Base-by-base conservation (phyloP, 306 rosid genomes). In the Vicia faba region DNA sequence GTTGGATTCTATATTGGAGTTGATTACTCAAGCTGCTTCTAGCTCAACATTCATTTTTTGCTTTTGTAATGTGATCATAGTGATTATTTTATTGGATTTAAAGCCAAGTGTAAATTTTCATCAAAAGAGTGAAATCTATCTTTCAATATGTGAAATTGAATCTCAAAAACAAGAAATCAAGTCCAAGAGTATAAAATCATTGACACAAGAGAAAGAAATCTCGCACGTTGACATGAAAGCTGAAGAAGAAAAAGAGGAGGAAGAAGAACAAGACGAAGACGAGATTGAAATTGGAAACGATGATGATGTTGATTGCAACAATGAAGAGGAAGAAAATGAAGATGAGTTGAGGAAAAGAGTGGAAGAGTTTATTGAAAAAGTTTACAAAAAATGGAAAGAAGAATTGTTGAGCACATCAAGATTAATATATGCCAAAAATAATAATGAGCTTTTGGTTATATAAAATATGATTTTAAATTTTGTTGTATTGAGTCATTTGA, bases 341-440 rank as follows among this genome's bases (percentile, higher is more conserved):
- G 81, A 87, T 74, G 91, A 85, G 59, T 71, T 87, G 64, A 87
- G 76, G 75, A 81, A 67, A 79, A 78, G 85, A 80, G 91, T 68
- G 38, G 96, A 89, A 75, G 95, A 85, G 15, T 89, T 89, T 18
- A 89, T 89, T 35, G 76, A 89, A 69, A 89, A 82, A 44, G 88
- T 85, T 50, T 85, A 87, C 48, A 82, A 72, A 68, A 85, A 58
- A 28, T 82, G 96, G 96, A 87, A 70, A 70, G 84, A 77, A 72
- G 96, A 89, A 61, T 41, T 72, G 66, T 68, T 51, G 55, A 78
- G 23, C 60, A 66, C 75, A 49, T 76, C 75, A 60, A 63, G 60
- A 6, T 50, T 74, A 61, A 71, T 64, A 72, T 40, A 40, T 61
- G 67, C 8, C 5, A 4, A 15, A 19, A 61, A 61, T 9, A 61